Percentiles rank a stretch among this genome's conserved stretches.
Conservation (phyloP, 805 yeast genomes). For the Blastobotrys americana region DNA sequence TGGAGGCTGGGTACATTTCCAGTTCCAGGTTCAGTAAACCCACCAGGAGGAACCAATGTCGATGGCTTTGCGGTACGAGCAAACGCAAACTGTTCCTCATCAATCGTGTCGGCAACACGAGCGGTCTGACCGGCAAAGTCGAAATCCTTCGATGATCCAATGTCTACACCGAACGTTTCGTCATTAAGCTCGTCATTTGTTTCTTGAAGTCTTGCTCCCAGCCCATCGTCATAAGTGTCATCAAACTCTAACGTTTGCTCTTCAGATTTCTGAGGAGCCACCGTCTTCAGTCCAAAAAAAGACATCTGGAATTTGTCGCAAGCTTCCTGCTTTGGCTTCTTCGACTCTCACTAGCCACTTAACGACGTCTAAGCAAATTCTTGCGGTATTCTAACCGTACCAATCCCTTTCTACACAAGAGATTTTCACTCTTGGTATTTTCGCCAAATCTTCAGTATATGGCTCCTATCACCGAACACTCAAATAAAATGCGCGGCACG, state of each 20-base stretch:
- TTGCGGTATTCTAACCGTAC: too few species aligned
- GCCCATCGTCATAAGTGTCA: constrained; percentile 73
- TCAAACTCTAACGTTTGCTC: constrained; percentile 54
- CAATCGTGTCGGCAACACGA: constrained; percentile 23
- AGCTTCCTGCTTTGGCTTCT: too few species aligned
- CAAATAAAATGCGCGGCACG: too few species aligned
- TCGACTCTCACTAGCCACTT: too few species aligned
- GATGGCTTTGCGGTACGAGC: constrained; percentile 36
- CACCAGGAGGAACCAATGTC: constrained; percentile 5
- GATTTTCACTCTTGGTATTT: too few species aligned
- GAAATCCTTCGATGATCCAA: constrained; percentile 53
- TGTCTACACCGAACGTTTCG: constrained; percentile 62
- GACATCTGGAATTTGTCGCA: too few species aligned
- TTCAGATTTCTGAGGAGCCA: constrained; percentile 24
- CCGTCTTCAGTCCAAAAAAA: constrained; percentile 57
- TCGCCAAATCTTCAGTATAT: too few species aligned
- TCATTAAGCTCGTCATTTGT: constrained; percentile 75
- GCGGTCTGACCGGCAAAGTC: constrained; percentile 46
- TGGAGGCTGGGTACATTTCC: constrained; percentile 35
- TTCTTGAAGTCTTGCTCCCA: constrained; percentile 55
- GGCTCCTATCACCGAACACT: too few species aligned
- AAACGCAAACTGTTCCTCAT: constrained; percentile 26
- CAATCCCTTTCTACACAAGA: too few species aligned
- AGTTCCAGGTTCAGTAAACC: constrained; percentile 29
- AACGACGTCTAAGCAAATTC: too few species aligned